Conservation (phyloP, 352 stramenopile species). For the Phytopythium sindhum region DNA sequence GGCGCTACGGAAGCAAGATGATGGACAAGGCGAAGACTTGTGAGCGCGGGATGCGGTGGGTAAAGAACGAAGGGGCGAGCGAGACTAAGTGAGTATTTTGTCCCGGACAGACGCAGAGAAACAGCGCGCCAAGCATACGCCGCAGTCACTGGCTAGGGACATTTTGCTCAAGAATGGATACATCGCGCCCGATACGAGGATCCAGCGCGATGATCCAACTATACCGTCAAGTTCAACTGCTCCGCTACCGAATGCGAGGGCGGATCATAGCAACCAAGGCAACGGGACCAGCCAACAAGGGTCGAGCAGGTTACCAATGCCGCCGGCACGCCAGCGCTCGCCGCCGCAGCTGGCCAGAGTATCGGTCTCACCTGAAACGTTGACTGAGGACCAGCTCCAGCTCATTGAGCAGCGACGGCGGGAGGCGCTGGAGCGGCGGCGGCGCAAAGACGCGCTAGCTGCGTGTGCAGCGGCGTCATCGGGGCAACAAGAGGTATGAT, state of each 20-base stretch:
- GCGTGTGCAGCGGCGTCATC: background rate
- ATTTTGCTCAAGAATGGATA: slow-evolving; percentile 70
- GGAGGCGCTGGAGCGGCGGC: slow-evolving; percentile 54
- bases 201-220: too few relatives aligned
- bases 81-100: background rate
- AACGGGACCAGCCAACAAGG: background rate
- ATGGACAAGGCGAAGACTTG: slow-evolving; percentile 60
- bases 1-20: slow-evolving; percentile 69
- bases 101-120: slow-evolving; percentile 44
- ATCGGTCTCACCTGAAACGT: slow-evolving; percentile 24
- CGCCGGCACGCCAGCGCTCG: background rate
- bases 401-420: slow-evolving; percentile 50
- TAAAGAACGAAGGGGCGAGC: too few relatives aligned
- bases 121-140: slow-evolving; percentile 43
- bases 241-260: background rate
- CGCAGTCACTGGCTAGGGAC: slow-evolving; percentile 55
- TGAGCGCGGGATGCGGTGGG: slow-evolving; percentile 8
- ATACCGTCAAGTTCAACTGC: background rate
- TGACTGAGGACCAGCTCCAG: slow-evolving; percentile 52
- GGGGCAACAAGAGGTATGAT: background rate
- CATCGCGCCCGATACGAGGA: background rate
- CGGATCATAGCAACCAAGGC: background rate
- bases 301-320: background rate
- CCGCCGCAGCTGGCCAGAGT: background rate
- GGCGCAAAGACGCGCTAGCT: background rate